Base-by-base conservation (phyloP, 306 rosid genomes). In the Psophocarpus tetragonolobus region DNA sequence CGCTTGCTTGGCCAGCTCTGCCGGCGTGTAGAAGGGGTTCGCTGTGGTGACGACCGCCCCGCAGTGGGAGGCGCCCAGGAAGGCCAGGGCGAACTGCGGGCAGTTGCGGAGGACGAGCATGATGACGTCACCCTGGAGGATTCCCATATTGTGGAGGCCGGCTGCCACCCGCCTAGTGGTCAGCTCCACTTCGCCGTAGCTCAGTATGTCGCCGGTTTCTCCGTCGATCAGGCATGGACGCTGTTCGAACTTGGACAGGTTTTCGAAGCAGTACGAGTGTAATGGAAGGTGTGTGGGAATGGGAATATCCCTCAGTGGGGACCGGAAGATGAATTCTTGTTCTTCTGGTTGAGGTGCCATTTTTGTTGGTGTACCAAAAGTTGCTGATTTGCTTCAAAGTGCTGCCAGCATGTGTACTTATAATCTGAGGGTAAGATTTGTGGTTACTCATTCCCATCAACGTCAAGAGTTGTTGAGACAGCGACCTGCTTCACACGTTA, bases 31-130 rank as follows among this genome's bases (percentile, higher is more conserved):
- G 76, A 84, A 88, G 1, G 97, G 97, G 69, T 92, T 92, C 1
- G 97, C 91, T 8, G 87, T 87, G 50, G 98, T 94, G 66, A 82
- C 50, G 14, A 67, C 70, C 2, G 94, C 94, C 3, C 98, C 94
- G 10, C 85, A 30, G 47, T 4, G 60, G 9, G 97, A 87, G 0
- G 94, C 93, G 0, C 93, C 97, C 4, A 94, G 88, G 82, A 94
- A 92, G 2, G 97, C 77, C 47, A 90, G 84, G 24, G 87, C 87
- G 80, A 94, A 92, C 4, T 94, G 83, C 4, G 87, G 88, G 32
- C 91, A 85, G 91, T 94, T 94, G 1, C 87, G 98, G 82, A 94
- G 94, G 62, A 92, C 66, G 48, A 94, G 86, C 97, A 94, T 90
- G 83, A 94, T 57, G 70, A 92, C 97, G 18, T 94, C 98, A 2